These are phyloP conservation scores for Linum usitatissimum DNA, from an alignment of 345 rosid species.

Conservation along the genomic window DNA sequence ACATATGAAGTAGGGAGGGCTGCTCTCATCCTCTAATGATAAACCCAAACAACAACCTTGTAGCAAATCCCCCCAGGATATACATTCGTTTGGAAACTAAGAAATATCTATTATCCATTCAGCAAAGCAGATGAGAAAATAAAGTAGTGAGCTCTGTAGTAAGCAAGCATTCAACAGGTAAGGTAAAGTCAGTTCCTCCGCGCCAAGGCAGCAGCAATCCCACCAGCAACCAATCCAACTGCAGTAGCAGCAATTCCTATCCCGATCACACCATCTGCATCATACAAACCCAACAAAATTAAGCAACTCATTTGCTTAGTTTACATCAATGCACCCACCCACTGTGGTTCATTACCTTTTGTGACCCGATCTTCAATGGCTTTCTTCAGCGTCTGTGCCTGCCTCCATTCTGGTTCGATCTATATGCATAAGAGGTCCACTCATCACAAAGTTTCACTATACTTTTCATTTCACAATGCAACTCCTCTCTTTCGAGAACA, in stretches of 20 bases:
- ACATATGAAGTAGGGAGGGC: too few species aligned
- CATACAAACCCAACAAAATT: constrained; percentile 10
- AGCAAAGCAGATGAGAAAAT: background rate
- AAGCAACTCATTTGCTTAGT: background rate
- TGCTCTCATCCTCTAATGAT: too few species aligned
- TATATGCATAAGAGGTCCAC: constrained; percentile 16
- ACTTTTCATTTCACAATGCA: too few species aligned
- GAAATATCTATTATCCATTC: too few species aligned
- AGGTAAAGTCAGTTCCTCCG: constrained; percentile 43
- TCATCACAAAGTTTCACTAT: too few species aligned
- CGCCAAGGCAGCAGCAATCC: constrained; percentile 67
- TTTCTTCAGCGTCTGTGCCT: constrained; percentile 59
- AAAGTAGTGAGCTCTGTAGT: background rate
- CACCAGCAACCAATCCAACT: constrained; percentile 70
- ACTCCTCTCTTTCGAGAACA: too few species aligned
- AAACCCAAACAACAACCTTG: too few species aligned
- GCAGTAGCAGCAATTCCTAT: constrained; percentile 81
- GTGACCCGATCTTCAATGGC: constrained; percentile 52
- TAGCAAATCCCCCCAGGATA: too few species aligned
- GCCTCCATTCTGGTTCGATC: constrained; percentile 84
- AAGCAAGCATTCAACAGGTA: background rate
- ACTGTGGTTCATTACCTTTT: constrained; percentile 31
- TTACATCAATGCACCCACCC: background rate
- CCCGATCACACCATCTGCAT: constrained; percentile 81
- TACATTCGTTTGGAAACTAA: background rate